Evolutionary conservation across 352 stramenopile species (phyloP), one percentile per base, ranked within the genome.

Genomic region (Phytophthora pseudosyringae): DNA sequence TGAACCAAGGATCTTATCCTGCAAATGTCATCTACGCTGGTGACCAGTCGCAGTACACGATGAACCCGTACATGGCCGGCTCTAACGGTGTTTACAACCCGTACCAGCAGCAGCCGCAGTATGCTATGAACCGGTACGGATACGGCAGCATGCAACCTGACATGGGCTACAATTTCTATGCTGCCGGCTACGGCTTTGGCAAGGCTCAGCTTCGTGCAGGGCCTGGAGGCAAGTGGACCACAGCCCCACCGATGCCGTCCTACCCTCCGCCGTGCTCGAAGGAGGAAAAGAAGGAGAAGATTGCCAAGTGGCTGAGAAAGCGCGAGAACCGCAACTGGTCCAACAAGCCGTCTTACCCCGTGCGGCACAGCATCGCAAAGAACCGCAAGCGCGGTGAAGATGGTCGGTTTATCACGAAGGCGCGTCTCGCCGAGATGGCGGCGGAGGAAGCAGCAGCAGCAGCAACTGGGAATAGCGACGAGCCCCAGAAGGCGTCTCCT

Each of bases 211-310:
- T 86, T 40, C 73, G 80, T 35, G 69, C 73, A 31, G 72, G 80
- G 1, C 73, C 74, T 44, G 74, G 80, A 28, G 80, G 80, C 21
- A 93, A 93, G 50, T 93, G 83, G 83, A 88, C 80, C 15, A 81
- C 76, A 8, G 72, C 78, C 13, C 81, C 83, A 15, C 81, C 83
- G 2, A 91, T 91, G 83, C 83, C 81, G 26, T 89, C 83, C 58
- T 93, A 90, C 44, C 83, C 83, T 18, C 81, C 81, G 10, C 74
- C 85, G 38, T 93, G 83, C 50, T 94, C 86, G 0, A 87, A 86
- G 46, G 83, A 94, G 59, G 86, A 94, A 57, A 94, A 93, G 69
- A 92, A 89, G 51, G 83, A 91, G 68, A 92, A 92, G 65, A 92
- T 94, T 47, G 80, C 81, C 5, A 83, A 83, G 52, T 94, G 86